Evolutionary conservation across 805 yeast genomes (phyloP).

Genomic region (Maudiozyma barnettii): DNA sequence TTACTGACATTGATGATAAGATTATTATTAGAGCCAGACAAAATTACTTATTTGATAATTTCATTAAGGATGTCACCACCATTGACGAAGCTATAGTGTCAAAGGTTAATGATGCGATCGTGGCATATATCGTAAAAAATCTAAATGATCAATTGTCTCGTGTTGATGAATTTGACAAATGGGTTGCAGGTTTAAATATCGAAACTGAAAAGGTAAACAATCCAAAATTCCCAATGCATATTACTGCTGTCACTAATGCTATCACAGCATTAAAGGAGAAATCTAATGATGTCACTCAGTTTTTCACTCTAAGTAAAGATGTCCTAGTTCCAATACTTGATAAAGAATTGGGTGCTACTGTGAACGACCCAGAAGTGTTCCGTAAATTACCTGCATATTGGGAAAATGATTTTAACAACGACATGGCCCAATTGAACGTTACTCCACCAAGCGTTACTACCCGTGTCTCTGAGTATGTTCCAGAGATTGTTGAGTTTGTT

Average conservation of each 20-base stretch:
- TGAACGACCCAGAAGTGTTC: slow-evolving; percentile 80
- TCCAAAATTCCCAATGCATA: slow-evolving; percentile 85
- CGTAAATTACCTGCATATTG: slow-evolving; percentile 75
- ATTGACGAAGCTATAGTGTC: slow-evolving; percentile 10
- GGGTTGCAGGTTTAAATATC: slow-evolving; percentile 44
- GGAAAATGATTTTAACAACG: slow-evolving; percentile 78
- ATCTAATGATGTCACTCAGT: slow-evolving; percentile 22
- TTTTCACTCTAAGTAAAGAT: slow-evolving; percentile 49
- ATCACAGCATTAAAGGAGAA: slow-evolving; percentile 23
- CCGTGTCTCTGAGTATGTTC: slow-evolving; percentile 90
- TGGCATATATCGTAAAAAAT: slow-evolving; percentile 43
- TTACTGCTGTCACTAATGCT: slow-evolving; percentile 55
- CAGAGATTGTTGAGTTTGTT: slow-evolving; percentile 80
- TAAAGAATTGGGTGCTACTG: slow-evolving; percentile 56
- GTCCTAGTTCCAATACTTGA: slow-evolving; percentile 70
- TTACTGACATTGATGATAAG: slow-evolving; percentile 97
- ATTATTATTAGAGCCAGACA: slow-evolving; percentile 93
- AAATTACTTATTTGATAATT: slow-evolving; percentile 56
- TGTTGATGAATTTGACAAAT: slow-evolving; percentile 35
- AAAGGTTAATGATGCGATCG: slow-evolving; percentile 37
- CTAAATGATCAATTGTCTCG: slow-evolving; percentile 29
- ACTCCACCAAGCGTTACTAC: slow-evolving; percentile 79
- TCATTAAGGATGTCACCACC: slow-evolving; percentile 20
- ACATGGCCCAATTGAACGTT: slow-evolving; percentile 80
- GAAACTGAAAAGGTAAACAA: slow-evolving; percentile 41